A percentile compares a stretch with the other conserved stretches of the same genome.
These are phyloP conservation scores for Cicer arietinum DNA, from an alignment of 306 rosid genomes.

Conservation along the genomic window DNA sequence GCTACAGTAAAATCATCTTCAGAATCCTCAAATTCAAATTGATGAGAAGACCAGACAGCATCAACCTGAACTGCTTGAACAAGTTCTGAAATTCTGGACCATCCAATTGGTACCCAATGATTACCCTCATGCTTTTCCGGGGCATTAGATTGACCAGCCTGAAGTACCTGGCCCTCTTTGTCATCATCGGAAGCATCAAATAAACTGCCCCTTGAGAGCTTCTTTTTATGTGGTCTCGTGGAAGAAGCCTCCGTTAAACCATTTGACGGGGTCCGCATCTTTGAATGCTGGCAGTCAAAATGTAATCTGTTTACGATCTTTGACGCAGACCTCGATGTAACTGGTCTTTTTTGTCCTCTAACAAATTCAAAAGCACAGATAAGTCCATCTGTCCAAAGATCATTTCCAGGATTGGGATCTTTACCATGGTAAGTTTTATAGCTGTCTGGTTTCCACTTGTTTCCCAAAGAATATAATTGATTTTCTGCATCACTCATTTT, in stretches of 20 bases:
- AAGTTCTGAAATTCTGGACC: constrained; percentile 85
- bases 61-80: constrained; percentile 68
- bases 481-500: constrained; percentile 50
- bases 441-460: constrained; percentile 54
- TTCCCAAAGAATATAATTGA: constrained; percentile 36
- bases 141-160: constrained; percentile 43
- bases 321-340: constrained; percentile 45
- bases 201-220: constrained; percentile 18
- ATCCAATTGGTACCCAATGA: constrained; percentile 90
- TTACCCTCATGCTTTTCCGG: constrained; percentile 53
- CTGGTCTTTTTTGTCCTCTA: constrained; percentile 54
- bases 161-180: constrained; percentile 42
- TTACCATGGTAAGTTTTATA: constrained; percentile 47
- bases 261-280: constrained; percentile 44
- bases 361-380: constrained; percentile 87
- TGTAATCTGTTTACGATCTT: constrained; percentile 48
- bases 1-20: constrained; percentile 86
- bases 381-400: constrained; percentile 91
- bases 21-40: constrained; percentile 55
- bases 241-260: constrained; percentile 48
- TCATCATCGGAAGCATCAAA: constrained; percentile 44
- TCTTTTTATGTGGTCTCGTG: constrained; percentile 42
- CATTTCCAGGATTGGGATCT: constrained; percentile 57
- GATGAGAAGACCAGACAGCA: constrained; percentile 62
- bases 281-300: constrained; percentile 45